phyloP scores from a whole-genome alignment of 345 rosid species.

The Populus tremula region DNA sequence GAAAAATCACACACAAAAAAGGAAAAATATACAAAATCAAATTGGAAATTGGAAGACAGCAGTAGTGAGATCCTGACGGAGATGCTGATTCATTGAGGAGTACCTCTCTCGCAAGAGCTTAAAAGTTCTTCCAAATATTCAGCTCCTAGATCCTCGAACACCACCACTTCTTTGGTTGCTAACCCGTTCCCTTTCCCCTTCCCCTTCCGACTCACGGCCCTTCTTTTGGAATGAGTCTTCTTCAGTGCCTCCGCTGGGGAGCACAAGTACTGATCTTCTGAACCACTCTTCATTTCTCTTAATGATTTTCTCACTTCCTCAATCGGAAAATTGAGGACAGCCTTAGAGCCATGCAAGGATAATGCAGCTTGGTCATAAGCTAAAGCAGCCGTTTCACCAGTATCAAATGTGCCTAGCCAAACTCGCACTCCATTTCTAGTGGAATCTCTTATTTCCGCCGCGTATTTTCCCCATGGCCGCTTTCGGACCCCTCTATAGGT shows the following conservation, averaged over 20 bases:
- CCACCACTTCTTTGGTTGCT: slow-evolving; percentile 34
- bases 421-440: slow-evolving; percentile 60
- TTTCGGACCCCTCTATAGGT: slow-evolving; percentile 62
- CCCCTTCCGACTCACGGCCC: not conserved
- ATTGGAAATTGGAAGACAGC: not conserved
- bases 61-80: not conserved
- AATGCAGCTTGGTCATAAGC: slow-evolving; percentile 85
- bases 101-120: slow-evolving; percentile 25
- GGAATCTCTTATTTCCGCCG: slow-evolving; percentile 77
- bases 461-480: slow-evolving; percentile 76
- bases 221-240: not conserved
- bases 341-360: slow-evolving; percentile 48
- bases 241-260: not conserved
- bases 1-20: not conserved
- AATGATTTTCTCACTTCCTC: slow-evolving; percentile 27
- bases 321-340: slow-evolving; percentile 58
- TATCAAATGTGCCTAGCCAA: slow-evolving; percentile 76
- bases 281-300: not conserved
- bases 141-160: slow-evolving; percentile 67
- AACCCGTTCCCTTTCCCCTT: not conserved
- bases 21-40: not conserved
- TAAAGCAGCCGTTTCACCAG: slow-evolving; percentile 65
- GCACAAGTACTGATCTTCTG: not conserved
- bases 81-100: not conserved
- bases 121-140: slow-evolving; percentile 67